Evolutionary conservation across 257 asterid species (phyloP), one percentile per base, ranked within the genome.

Genomic region (Nicotiana knightiana): DNA sequence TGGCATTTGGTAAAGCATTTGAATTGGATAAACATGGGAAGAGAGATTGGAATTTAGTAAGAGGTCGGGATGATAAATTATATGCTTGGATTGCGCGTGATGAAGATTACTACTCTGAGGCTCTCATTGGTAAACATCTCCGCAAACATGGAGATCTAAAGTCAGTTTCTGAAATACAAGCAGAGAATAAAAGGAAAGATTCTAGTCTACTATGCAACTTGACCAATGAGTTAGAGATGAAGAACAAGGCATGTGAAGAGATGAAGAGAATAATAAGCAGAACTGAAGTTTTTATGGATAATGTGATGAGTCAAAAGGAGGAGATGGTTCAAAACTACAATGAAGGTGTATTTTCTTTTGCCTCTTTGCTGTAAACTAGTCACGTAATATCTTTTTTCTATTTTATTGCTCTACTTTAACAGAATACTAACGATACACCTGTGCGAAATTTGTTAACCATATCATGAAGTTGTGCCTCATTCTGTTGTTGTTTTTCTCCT

Each of bases 101-200:
- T 65, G 96, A 88, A 75, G 97, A 94, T 39, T 93, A 88, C 80
- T 57, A 86, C 6, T 81, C 89, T 9, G 48, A 71, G 32, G 87
- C 85, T 51, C 53, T 77, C 0, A 64, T 92, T 33, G 97, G 97
- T 3, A 90, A 86, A 28, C 77, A 82, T 85, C 93, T 94, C 54
- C 84, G 61, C 81, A 92, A 87, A 88, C 85, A 87, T 54, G 98
- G 95, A 39, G 95, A 93, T 78, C 79, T 94, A 84, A 94, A 90
- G 91, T 88, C 92, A 30, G 59, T 92, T 15, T 81, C 85, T 7
- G 92, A 82, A 63, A 70, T 94, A 83, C 90, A 91, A 82, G 85
- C 82, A 8, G 89, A 85, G 26, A 93, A 86, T 67, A 87, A 79
- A 86, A 90, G 92, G 75, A 90, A 89, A 77, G 84, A 79, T 46